Base-by-base conservation (phyloP, 805 yeast genomes). In the Ogataea methylovora region DNA sequence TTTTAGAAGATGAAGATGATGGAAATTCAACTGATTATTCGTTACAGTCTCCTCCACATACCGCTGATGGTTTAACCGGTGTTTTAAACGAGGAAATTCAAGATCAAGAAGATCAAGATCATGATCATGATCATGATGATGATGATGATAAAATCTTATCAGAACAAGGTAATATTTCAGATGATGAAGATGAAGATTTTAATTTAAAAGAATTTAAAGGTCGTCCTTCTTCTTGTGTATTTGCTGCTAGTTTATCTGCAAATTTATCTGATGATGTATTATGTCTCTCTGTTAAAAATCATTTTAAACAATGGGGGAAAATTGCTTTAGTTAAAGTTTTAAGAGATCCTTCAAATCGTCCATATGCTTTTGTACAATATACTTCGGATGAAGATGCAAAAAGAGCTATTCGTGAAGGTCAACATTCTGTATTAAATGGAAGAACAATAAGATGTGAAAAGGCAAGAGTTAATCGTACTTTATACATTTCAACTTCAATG, bases 321-420 rank as follows among this genome's bases (percentile, higher is more conserved):
- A 61, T 84, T 27, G 67, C 77, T 2, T 61, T 80, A 16, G 94
- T 85, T 12, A 87, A 87, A 51, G 95, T 87, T 3, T 65, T 87
- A 38, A 66, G 95, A 35, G 95, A 87, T 60, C 76, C 82, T 12
- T 67, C 76, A 16, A 81, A 82, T 49, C 67, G 95, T 30, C 97
- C 97, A 2, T 87, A 87, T 58, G 95, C 95, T 0, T 87, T 87
- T 67, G 95, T 87, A 30, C 96, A 87, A 60, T 87, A 83, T 53
- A 64, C 74, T 8, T 73, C 63, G 37, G 92, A 82, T 42, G 63
- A 59, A 8, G 90, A 82, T 43, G 87, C 94, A 4, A 65, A 68
- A 40, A 51, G 43, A 4, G 96, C 95, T 1, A 69, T 86, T 34
- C 57, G 53, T 14, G 65, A 67, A 39, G 94, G 86, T 9, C 90